These are phyloP conservation scores for Perilla frutescens DNA, from an alignment of 257 asterid genomes.

Conservation along the genomic window DNA sequence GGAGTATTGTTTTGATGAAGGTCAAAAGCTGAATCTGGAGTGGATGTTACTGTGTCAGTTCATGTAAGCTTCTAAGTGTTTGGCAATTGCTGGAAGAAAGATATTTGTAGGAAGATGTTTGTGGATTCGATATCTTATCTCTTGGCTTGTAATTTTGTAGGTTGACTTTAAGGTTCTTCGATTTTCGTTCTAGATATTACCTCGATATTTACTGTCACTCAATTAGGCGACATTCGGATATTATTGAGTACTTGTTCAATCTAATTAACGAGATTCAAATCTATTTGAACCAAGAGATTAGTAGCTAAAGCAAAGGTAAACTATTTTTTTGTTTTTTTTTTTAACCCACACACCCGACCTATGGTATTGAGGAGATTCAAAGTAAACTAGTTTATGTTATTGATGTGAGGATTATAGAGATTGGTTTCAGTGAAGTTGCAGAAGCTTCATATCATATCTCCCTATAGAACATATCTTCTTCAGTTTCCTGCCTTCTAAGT, in stretches of 20 bases:
- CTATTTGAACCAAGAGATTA: slow-evolving; percentile 1
- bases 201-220: neutral
- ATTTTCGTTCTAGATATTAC: neutral
- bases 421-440: too few species aligned
- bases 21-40: slow-evolving; percentile 6
- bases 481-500: neutral
- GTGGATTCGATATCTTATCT: slow-evolving; percentile 5
- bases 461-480: too few species aligned
- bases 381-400: neutral
- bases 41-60: slow-evolving; percentile 17
- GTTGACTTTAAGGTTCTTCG: slow-evolving; percentile 15
- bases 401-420: neutral
- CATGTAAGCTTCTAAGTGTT: slow-evolving; percentile 8
- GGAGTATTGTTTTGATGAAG: slow-evolving; percentile 16
- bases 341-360: too few species aligned
- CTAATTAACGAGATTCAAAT: too few species aligned
- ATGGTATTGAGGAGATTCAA: too few species aligned
- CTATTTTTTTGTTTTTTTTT: too few species aligned
- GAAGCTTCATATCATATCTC: too few species aligned
- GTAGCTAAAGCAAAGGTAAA: neutral
- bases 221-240: neutral
- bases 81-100: neutral
- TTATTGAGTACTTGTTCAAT: neutral
- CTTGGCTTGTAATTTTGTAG: slow-evolving; percentile 13
- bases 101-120: neutral